Percentiles rank a stretch among this genome's conserved stretches.
These are phyloP conservation scores for Rhodotorula taiwanensis DNA, from an alignment of 768 basidiomycete genomes.

Conservation along the genomic window DNA sequence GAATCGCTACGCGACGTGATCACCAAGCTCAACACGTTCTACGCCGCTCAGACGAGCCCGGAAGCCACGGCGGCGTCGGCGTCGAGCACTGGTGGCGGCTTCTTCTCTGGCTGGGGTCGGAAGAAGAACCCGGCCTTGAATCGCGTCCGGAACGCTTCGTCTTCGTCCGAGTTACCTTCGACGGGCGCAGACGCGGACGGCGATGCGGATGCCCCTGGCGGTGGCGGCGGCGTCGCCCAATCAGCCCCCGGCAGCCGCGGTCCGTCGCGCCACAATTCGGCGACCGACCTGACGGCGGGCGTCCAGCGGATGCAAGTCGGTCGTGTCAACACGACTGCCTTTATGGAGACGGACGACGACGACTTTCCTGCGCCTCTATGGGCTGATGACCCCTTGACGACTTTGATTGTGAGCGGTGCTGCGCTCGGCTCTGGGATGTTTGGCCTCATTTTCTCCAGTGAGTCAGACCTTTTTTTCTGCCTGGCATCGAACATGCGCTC, in stretches of 20 bases:
- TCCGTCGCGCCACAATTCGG: neutral
- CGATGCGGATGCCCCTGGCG: too few species aligned
- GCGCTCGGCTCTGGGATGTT: conserved; percentile 22
- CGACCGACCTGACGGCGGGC: neutral
- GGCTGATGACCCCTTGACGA: conserved; percentile 24
- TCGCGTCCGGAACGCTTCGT: conserved; percentile 6
- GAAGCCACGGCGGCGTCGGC: neutral
- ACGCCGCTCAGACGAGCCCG: conserved; percentile 9
- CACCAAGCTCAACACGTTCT: conserved; percentile 28
- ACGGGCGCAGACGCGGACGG: too few species aligned
- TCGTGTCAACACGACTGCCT: neutral
- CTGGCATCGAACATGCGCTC: neutral
- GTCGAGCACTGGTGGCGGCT: conserved; percentile 1
- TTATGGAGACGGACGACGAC: neutral
- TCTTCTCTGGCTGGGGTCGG: conserved; percentile 20
- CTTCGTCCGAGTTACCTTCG: conserved; percentile 13
- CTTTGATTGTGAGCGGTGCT: conserved; percentile 11
- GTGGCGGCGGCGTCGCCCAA: too few species aligned
- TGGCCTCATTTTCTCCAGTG: conserved; percentile 21
- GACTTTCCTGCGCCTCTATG: conserved; percentile 17
- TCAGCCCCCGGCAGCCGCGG: neutral
- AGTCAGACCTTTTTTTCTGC: neutral
- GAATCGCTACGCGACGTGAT: conserved; percentile 27
- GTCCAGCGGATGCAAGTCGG: neutral
- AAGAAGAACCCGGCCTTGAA: neutral